These are phyloP conservation scores for Paramecium biaurelia DNA, from an alignment of 73 alveolate species.

Conservation along the genomic window DNA sequence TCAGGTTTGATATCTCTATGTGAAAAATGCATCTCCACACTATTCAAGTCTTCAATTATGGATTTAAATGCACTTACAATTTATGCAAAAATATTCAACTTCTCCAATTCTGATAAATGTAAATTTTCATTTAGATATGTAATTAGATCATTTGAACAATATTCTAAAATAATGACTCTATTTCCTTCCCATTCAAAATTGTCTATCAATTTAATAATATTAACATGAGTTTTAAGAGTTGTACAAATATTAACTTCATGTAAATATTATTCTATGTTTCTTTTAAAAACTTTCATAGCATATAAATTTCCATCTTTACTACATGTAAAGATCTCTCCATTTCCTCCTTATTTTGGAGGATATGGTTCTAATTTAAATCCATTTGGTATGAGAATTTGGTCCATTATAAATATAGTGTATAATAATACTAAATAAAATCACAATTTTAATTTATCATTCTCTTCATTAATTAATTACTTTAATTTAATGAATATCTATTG, in stretches of 20 bases:
- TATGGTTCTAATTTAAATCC: background rate
- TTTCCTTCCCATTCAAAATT: background rate
- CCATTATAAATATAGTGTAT: background rate
- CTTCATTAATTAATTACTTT: background rate
- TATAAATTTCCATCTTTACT: background rate
- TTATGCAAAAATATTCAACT: background rate
- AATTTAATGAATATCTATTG: background rate
- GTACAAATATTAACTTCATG: background rate
- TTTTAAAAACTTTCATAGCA: background rate
- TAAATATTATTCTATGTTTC: background rate
- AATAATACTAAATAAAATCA: background rate
- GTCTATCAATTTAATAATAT: background rate
- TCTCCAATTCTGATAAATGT: background rate
- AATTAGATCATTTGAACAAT: background rate
- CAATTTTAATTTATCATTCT: background rate
- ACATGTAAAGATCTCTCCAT: background rate
- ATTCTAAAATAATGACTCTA: background rate
- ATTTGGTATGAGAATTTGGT: background rate
- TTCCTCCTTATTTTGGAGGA: background rate
- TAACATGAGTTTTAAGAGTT: background rate
- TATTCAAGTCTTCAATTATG: background rate
- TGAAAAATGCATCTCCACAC: background rate
- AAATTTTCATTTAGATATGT: background rate
- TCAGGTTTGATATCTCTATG: slow-evolving; percentile 49
- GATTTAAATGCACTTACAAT: background rate